Evolutionary conservation across 768 basidiomycete genomes (phyloP).

Genomic region (Hebeloma cylindrosporum): DNA sequence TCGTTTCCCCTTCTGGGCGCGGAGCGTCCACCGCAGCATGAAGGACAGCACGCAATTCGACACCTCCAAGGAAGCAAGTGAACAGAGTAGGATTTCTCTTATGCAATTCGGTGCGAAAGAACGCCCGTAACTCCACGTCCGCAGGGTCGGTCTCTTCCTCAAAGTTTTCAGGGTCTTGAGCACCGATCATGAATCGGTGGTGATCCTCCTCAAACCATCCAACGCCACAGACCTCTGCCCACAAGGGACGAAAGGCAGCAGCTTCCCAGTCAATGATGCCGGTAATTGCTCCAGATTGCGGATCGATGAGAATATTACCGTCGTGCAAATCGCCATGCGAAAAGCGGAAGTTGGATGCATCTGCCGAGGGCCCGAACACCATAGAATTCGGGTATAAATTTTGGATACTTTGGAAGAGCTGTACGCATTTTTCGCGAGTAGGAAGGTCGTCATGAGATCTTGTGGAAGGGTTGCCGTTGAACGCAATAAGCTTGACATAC

Average conservation of each 20-base stretch:
- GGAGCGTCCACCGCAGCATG: conserved; percentile 18
- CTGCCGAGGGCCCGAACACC: conserved; percentile 9
- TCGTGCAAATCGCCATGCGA: conserved; percentile 17
- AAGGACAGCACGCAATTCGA: conserved; percentile 18
- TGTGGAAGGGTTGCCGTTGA: conserved; percentile 12
- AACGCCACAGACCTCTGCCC: conserved; percentile 9
- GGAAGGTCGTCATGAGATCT: conserved; percentile 11
- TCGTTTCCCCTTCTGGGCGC: conserved; percentile 8
- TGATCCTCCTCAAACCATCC: conserved; percentile 16
- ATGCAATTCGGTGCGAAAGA: conserved; percentile 16
- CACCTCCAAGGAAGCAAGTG: conserved; percentile 16
- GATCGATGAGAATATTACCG: conserved; percentile 20
- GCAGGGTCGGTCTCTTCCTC: conserved; percentile 12
- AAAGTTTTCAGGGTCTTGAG: conserved; percentile 12
- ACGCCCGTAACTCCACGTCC: conserved; percentile 16
- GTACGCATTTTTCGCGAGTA: conserved; percentile 10
- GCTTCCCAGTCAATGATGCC: conserved; percentile 19
- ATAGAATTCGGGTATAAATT: conserved; percentile 12
- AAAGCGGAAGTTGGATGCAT: conserved; percentile 11
- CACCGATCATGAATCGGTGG: conserved; percentile 9
- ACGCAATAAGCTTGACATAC: conserved; percentile 14
- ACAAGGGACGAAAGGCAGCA: conserved; percentile 15
- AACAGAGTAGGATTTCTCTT: conserved; percentile 15
- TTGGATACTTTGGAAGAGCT: conserved; percentile 12
- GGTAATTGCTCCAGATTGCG: conserved; percentile 17